phyloP scores from a whole-genome alignment of 225 moss, liverwort and hornwort species.

The Bryum argenteum region DNA sequence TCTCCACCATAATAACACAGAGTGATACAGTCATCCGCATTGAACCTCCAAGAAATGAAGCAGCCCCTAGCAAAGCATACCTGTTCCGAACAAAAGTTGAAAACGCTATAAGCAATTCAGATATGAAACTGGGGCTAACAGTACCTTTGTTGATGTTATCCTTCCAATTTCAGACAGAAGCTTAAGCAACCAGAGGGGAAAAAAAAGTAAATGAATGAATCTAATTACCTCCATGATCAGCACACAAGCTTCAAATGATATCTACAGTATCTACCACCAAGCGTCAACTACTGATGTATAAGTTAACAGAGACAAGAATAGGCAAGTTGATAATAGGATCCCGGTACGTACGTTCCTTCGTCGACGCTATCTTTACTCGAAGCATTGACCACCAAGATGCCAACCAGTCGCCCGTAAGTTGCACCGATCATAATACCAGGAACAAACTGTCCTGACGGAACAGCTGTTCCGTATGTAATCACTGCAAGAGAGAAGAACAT shows the following conservation, averaged over 20 bases:
- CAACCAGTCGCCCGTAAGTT: slow-evolving; percentile 97
- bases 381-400: slow-evolving; percentile 96
- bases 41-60: slow-evolving; percentile 97
- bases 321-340: slow-evolving; percentile 30
- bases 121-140: not conserved
- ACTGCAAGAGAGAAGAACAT: slow-evolving; percentile 99
- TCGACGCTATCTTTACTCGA: slow-evolving; percentile 93
- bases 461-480: slow-evolving; percentile 98
- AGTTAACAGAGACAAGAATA: slow-evolving; percentile 16
- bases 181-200: slow-evolving; percentile 7
- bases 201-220: not conserved
- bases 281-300: slow-evolving; percentile 12
- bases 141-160: not conserved
- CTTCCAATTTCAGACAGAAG: not conserved
- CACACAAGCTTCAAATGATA: slow-evolving; percentile 15
- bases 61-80: slow-evolving; percentile 97
- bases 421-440: slow-evolving; percentile 99
- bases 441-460: slow-evolving; percentile 99
- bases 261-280: slow-evolving; percentile 20
- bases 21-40: slow-evolving; percentile 99
- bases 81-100: slow-evolving; percentile 42
- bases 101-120: slow-evolving; percentile 1
- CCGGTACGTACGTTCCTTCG: slow-evolving; percentile 96
- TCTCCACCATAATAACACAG: slow-evolving; percentile 99
- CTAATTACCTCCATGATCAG: not conserved